These are phyloP conservation scores for Fusarium nelsonii DNA, from an alignment of 2,329 filamentous ascomycete species.

Conservation along the genomic window DNA sequence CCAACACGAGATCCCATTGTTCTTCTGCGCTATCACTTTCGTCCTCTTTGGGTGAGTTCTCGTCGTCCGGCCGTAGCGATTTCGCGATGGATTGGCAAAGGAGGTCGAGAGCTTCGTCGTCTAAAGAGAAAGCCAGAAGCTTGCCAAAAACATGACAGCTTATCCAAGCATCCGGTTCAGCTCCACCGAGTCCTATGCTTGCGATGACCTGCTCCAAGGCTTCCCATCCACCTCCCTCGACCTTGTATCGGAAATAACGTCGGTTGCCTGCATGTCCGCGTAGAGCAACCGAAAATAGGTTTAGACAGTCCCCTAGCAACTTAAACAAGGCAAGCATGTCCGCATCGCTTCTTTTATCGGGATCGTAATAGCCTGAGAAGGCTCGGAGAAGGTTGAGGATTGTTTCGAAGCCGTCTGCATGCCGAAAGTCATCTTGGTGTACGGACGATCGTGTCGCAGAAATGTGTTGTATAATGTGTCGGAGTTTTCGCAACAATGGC, in stretches of 20 bases:
- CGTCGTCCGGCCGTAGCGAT: slow-evolving; percentile 51
- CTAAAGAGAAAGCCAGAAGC: slow-evolving; percentile 82
- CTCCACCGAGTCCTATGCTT: slow-evolving; percentile 73
- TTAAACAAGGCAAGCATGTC: slow-evolving; percentile 76
- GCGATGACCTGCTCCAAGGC: slow-evolving; percentile 79
- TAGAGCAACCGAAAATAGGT: slow-evolving; percentile 80
- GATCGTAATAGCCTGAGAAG: slow-evolving; percentile 82
- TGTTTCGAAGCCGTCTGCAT: slow-evolving; percentile 81
- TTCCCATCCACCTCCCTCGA: slow-evolving; percentile 83
- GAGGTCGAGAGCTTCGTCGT: slow-evolving; percentile 78
- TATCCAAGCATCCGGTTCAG: slow-evolving; percentile 75
- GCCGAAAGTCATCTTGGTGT: slow-evolving; percentile 84
- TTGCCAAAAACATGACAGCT: slow-evolving; percentile 83
- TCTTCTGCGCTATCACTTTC: slow-evolving; percentile 54
- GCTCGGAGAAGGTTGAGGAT: slow-evolving; percentile 77
- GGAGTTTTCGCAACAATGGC: slow-evolving; percentile 67
- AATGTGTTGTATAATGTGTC: slow-evolving; percentile 74
- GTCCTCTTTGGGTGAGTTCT: slow-evolving; percentile 41
- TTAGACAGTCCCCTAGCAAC: slow-evolving; percentile 77
- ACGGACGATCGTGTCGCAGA: slow-evolving; percentile 62
- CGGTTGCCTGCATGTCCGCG: slow-evolving; percentile 86
- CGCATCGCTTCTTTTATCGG: slow-evolving; percentile 68
- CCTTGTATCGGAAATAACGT: slow-evolving; percentile 83
- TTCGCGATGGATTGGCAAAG: slow-evolving; percentile 70
- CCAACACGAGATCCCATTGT: slow-evolving; percentile 56